Evolutionary conservation across 306 rosid genomes (phyloP).

Genomic region (Hippophae rhamnoides): DNA sequence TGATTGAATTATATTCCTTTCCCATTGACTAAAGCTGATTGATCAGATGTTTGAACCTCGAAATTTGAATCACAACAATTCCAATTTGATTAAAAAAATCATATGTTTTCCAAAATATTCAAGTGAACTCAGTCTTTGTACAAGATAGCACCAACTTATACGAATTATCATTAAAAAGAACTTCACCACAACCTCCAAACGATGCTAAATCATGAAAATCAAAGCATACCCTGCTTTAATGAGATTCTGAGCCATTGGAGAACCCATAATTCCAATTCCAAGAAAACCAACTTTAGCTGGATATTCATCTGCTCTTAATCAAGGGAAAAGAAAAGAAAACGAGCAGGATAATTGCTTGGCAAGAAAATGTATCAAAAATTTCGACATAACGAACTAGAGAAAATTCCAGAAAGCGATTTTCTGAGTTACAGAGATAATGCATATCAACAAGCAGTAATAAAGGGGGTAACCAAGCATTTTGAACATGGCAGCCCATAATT

Average conservation of each 20-base stretch:
- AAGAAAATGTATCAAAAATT: neutral
- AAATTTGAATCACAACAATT: too few relatives aligned
- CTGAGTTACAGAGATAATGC: too few relatives aligned
- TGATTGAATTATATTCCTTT: too few relatives aligned
- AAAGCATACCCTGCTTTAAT: conserved; percentile 61
- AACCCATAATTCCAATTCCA: conserved; percentile 95
- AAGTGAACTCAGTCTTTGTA: too few relatives aligned
- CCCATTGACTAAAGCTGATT: too few relatives aligned
- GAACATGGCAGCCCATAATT: too few relatives aligned
- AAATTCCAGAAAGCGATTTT: too few relatives aligned
- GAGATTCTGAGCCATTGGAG: conserved; percentile 90
- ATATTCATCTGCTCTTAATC: conserved; percentile 29
- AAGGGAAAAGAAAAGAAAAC: neutral
- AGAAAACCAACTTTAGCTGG: conserved; percentile 62
- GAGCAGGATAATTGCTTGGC: neutral
- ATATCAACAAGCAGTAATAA: too few relatives aligned
- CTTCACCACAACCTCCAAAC: neutral
- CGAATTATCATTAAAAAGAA: neutral
- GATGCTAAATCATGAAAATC: neutral
- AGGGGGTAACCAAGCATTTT: too few relatives aligned
- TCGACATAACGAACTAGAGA: neutral
- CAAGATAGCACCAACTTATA: neutral
- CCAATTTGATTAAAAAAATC: too few relatives aligned
- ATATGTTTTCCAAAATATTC: too few relatives aligned
- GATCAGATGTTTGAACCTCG: too few relatives aligned